Base-by-base conservation (phyloP, 495 filamentous ascomycete genomes). In the Ramalina intermedia region DNA sequence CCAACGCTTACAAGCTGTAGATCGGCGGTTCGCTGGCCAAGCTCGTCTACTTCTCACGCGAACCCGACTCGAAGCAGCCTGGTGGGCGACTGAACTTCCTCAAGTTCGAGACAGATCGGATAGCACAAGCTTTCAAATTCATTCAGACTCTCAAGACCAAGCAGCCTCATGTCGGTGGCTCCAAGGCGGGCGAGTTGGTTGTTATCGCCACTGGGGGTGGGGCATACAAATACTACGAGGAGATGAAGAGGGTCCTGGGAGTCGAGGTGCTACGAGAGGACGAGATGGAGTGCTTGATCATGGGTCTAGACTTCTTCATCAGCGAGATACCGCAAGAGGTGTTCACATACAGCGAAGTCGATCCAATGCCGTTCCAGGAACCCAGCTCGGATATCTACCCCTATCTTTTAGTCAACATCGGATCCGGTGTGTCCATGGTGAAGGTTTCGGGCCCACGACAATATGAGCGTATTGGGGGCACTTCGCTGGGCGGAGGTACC, bases 241-340 rank as follows among this genome's bases (percentile, higher is more conserved):
- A 78, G 66, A 82, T 96, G 55, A 81, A 80, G 58, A 75, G 87
- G 37, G 75, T 76, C 2, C 67, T 98, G 29, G 81, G 82, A 4
- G 82, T 96, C 14, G 82, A 95, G 56, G 87, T 98, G 40, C 64
- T 90, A 51, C 72, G 87, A 20, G 93, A 96, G 62, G 91, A 98
- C 58, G 91, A 98, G 65, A 98, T 98, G 93, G 87, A 95, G 65
- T 98, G 91, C 64, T 68, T 98, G 44, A 98, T 98, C 55, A 91
- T 88, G 47, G 89, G 87, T 86, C 80, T 98, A 29, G 93, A 98
- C 64, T 98, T 96, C 69, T 96, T 98, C 71, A 95, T 96, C 55
- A 94, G 82, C 49, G 88, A 96, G 58, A 96, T 96, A 54, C 93
- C 91, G 43, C 75, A 79, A 57, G 91, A 98, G 66, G 88, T 98